Evolutionary conservation across 2,329 filamentous ascomycete species (phyloP).

Genomic region (Tolypocladium capitatum): DNA sequence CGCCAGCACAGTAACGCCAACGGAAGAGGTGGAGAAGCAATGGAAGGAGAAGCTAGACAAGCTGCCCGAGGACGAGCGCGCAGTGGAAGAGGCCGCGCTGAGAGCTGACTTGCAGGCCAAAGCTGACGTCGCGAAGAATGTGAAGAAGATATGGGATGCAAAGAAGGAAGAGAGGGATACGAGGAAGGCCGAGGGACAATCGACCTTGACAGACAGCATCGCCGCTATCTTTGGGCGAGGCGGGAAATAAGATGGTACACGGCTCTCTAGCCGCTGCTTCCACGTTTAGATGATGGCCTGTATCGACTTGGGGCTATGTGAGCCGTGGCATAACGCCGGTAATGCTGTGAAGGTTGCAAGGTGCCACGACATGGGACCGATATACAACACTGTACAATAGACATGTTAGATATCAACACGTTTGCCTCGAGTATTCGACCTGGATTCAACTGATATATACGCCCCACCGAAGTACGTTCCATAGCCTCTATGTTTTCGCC

Average conservation of each 20-base stretch:
- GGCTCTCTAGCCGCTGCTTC: too few relatives aligned
- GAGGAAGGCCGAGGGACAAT: constrained; percentile 20
- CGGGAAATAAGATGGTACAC: constrained; percentile 10
- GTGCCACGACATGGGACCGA: neutral
- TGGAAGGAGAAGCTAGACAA: constrained; percentile 44
- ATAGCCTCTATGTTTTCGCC: too few relatives aligned
- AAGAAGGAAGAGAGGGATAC: constrained; percentile 43
- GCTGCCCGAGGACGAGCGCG: constrained; percentile 42
- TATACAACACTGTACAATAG: neutral
- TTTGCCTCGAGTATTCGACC: neutral
- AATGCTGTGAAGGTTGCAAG: neutral
- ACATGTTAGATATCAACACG: neutral
- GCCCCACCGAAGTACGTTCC: neutral
- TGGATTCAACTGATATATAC: neutral
- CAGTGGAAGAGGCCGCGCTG: constrained; percentile 50
- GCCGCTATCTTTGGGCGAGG: constrained; percentile 15
- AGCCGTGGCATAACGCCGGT: neutral
- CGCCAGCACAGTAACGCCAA: constrained; percentile 13
- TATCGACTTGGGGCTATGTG: neutral
- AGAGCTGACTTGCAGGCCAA: constrained; percentile 49
- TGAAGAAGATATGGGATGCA: constrained; percentile 41
- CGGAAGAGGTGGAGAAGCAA: constrained; percentile 33
- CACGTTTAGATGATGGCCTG: neutral
- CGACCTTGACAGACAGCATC: constrained; percentile 17
- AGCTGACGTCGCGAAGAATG: constrained; percentile 41